Percentiles rank a stretch among this genome's conserved stretches.
Evolutionary conservation across 2,329 filamentous ascomycete genomes (phyloP).

Genomic region (Cordyceps militaris): DNA sequence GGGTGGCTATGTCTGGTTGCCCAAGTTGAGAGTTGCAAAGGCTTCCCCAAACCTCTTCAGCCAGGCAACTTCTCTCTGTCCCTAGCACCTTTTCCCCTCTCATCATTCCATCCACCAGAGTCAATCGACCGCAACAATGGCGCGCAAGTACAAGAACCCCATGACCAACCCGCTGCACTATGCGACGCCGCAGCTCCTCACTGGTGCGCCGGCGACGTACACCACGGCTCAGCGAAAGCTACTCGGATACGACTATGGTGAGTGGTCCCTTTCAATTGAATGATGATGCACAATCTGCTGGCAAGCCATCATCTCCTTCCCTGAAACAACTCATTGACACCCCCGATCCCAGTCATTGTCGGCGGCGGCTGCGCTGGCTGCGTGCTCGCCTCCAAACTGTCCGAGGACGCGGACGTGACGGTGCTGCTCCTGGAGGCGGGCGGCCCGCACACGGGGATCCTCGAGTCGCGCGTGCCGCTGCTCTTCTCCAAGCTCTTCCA

Average conservation of each 20-base stretch:
- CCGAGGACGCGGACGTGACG: constrained; percentile 18
- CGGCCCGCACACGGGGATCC: constrained; percentile 14
- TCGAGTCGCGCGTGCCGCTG: constrained; percentile 16
- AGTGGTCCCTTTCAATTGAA: not conserved
- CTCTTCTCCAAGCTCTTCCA: constrained; percentile 18
- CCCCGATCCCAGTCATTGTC: constrained; percentile 18
- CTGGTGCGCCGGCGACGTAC: constrained; percentile 3
- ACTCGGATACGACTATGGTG: constrained; percentile 11
- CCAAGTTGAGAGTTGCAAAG: not conserved
- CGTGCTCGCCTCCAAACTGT: constrained; percentile 24
- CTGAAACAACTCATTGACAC: not conserved
- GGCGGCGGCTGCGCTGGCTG: constrained; percentile 24
- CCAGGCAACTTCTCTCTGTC: not conserved
- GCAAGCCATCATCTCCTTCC: not conserved
- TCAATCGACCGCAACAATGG: not conserved
- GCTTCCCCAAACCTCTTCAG: not conserved
- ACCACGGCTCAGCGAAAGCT: constrained; percentile 7
- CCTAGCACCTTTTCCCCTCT: not conserved
- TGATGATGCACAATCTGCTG: not conserved
- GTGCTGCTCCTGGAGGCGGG: constrained; percentile 18
- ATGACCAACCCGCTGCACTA: constrained; percentile 14
- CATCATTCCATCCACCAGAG: not conserved
- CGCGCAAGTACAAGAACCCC: constrained; percentile 12
- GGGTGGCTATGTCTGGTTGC: not conserved
- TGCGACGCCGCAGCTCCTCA: constrained; percentile 10